A percentile compares a stretch with the other conserved stretches of the same genome.
Conservation (phyloP, 495 filamentous ascomycete species). For the Durotheca rogersii region DNA sequence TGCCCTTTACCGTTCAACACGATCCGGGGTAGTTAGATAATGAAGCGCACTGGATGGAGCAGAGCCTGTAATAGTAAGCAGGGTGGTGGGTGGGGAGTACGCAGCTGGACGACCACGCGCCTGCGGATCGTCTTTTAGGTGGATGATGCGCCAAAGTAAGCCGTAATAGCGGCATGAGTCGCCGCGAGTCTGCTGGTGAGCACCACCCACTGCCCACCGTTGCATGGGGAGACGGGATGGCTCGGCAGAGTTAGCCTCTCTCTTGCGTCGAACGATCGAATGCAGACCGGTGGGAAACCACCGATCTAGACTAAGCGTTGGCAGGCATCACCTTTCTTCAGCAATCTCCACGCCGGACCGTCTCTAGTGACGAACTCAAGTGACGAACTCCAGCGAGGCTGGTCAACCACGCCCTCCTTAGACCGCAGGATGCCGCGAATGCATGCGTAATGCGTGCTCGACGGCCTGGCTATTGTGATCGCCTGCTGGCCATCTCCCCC, state of each 20-base stretch:
- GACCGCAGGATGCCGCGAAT: slow-evolving; percentile 16
- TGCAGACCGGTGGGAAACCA: slow-evolving; percentile 5
- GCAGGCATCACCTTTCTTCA: slow-evolving; percentile 14
- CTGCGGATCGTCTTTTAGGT: no score
- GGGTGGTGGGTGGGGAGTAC: slow-evolving; percentile 1
- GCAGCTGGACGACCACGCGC: no score
- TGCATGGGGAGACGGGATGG: no score
- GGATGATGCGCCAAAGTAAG: no score
- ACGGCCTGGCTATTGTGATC: slow-evolving; percentile 13
- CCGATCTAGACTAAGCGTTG: slow-evolving; percentile 7
- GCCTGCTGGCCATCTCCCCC: slow-evolving; percentile 7
- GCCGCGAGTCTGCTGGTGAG: no score
- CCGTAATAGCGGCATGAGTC: no score
- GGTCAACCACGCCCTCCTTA: slow-evolving; percentile 8
- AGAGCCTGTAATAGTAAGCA: slow-evolving; percentile 4
- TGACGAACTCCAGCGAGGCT: slow-evolving; percentile 6
- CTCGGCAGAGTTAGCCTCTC: no score
- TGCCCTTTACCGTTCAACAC: background rate
- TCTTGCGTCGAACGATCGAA: background rate
- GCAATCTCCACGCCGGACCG: slow-evolving; percentile 24
- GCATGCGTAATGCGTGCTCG: background rate
- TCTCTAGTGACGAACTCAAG: slow-evolving; percentile 13
- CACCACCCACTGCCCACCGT: no score
- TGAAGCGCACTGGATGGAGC: no score
- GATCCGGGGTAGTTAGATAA: slow-evolving; percentile 31